Conservation (phyloP, 495 filamentous ascomycete species). For the Trichocladium uniseriatum region DNA sequence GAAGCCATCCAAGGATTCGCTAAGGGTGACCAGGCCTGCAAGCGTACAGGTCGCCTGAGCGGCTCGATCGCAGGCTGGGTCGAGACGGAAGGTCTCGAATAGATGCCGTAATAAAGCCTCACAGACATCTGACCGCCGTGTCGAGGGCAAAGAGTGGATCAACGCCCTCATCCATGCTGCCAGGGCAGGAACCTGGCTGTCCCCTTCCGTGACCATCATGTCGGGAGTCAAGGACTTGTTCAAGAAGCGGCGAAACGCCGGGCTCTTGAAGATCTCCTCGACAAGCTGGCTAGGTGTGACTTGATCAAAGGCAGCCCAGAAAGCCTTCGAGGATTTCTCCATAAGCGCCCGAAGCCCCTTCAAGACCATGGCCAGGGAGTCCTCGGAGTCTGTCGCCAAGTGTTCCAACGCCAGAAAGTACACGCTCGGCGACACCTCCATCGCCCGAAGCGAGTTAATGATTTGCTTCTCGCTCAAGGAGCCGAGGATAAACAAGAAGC, state of each 20-base stretch:
- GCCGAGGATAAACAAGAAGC: conserved; percentile 58
- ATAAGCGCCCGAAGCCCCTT: conserved; percentile 58
- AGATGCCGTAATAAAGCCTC: conserved; percentile 60
- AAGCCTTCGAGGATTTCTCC: conserved; percentile 62
- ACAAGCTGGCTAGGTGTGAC: conserved; percentile 65
- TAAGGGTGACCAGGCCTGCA: conserved; percentile 38
- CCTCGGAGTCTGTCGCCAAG: conserved; percentile 48
- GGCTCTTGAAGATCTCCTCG: conserved; percentile 66
- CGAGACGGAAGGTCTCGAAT: conserved; percentile 53
- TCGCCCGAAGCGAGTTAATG: conserved; percentile 62
- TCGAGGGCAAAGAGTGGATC: conserved; percentile 61
- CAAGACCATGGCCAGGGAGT: conserved; percentile 52
- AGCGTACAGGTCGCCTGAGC: conserved; percentile 37
- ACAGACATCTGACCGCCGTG: conserved; percentile 62
- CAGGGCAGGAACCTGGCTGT: conserved; percentile 46
- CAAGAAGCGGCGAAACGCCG: conserved; percentile 54
- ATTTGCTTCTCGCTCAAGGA: conserved; percentile 66
- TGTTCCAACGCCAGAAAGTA: conserved; percentile 71
- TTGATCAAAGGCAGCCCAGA: conserved; percentile 77
- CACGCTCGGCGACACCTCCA: conserved; percentile 62
- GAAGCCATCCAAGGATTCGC: conserved; percentile 37
- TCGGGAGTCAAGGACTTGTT: conserved; percentile 47
- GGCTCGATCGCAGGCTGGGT: conserved; percentile 23
- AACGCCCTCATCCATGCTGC: conserved; percentile 64
- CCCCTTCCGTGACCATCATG: conserved; percentile 43